These are phyloP conservation scores for Quercus engelmannii DNA, from an alignment of 306 rosid species.

Conservation along the genomic window DNA sequence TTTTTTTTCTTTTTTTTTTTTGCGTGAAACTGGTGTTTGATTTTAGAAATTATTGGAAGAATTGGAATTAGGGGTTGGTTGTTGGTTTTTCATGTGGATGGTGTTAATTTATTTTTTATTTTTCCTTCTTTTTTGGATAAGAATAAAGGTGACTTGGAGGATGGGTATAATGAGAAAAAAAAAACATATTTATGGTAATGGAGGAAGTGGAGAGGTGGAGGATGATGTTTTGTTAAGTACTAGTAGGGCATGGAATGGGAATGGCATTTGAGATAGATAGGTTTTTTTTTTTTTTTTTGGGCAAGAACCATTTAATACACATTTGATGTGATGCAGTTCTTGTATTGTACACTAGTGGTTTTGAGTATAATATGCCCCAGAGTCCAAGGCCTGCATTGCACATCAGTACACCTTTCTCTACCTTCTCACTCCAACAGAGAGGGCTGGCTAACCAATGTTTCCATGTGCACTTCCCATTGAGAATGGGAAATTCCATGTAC, in stretches of 20 bases:
- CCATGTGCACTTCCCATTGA: background rate
- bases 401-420: background rate
- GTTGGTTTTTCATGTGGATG: background rate
- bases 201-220: background rate
- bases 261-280: too few relatives aligned
- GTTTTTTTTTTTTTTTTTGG: background rate
- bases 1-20: background rate
- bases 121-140: background rate
- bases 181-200: background rate
- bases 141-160: background rate
- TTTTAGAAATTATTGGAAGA: background rate
- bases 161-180: background rate
- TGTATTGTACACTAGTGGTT: constrained; percentile 3
- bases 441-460: background rate
- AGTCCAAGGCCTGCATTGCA: background rate
- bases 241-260: background rate
- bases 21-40: background rate
- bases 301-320: constrained; percentile 30
- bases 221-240: background rate
- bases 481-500: background rate
- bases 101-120: background rate
- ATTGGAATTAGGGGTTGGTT: background rate
- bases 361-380: constrained; percentile 3
- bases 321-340: constrained; percentile 17
- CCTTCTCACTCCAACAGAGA: background rate